Base-by-base conservation (phyloP, 2,329 filamentous ascomycete species). In the Magnaporthales sp. region DNA sequence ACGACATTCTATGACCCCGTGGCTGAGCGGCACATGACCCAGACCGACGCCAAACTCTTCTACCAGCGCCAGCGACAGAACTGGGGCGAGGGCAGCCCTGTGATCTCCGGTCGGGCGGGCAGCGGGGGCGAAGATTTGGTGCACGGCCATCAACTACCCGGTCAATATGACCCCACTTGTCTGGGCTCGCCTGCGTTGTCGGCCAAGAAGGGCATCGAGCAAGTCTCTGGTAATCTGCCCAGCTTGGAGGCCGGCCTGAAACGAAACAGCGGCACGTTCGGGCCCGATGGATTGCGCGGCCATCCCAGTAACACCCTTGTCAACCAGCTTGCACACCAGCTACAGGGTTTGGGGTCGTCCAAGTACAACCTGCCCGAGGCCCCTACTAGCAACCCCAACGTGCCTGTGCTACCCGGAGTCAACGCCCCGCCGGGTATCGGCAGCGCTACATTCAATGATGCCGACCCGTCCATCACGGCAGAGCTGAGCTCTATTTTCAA, bases 1-100 rank as follows among this genome's bases (percentile, higher is more conserved):
- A 97, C 93, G 9, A 91, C 93, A 24, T 96, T 93, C 75, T 97
- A 96, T 79, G 93, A 97, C 77, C 92, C 94, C 73, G 90, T 94
- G 65, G 91, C 92, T 66, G 95, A 99, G 78, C 96, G 95, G 73
- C 91, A 94, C 74, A 91, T 97, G 88, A 96, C 90, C 74, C 93
- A 97, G 77, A 89, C 91, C 29, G 95, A 99, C 76, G 92, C 94
- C 68, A 98, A 97, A 78, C 85, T 97, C 69, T 96, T 98, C 80
- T 99, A 97, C 77, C 94, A 97, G 79, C 81, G 89, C 67, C 90
- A 89, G 69, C 74, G 77, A 67, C 74, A 73, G 70, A 82, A 76
- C 72, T 80, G 78, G 75, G 76, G 63, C 5, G 77, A 79, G 24
- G 79, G 76, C 15, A 86, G 84, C 68, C 83, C 84, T 13, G 70